Conservation (phyloP, 306 rosid species). For the Fragaria iinumae region DNA sequence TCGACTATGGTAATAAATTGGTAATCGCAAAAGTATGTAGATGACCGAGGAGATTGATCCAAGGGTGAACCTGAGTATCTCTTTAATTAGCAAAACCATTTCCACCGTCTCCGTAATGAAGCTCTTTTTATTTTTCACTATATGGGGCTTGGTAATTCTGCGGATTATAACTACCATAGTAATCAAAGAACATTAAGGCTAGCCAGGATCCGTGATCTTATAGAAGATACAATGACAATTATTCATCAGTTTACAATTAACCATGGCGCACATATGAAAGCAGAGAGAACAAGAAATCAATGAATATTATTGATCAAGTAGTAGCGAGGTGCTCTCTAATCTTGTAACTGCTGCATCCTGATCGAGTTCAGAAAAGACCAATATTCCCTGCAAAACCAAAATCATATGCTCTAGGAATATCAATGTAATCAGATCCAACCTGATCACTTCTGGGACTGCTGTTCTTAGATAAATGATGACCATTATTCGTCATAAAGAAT, state of each 20-base stretch:
- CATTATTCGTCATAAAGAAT: constrained; percentile 17
- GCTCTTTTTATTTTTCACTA: background rate
- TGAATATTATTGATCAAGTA: background rate
- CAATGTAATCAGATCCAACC: constrained; percentile 12
- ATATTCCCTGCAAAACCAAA: constrained; percentile 30
- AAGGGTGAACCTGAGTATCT: background rate
- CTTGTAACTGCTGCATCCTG: constrained; percentile 13
- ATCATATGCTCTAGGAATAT: constrained; percentile 31
- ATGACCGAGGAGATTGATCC: no score
- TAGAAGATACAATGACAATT: background rate
- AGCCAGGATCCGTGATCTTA: background rate
- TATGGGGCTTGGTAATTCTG: background rate
- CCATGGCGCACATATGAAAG: background rate
- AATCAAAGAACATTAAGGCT: background rate
- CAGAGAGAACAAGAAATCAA: background rate
- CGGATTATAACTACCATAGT: background rate
- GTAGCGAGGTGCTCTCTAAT: constrained; percentile 14
- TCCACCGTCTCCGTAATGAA: background rate
- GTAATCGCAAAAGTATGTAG: no score
- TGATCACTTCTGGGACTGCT: background rate
- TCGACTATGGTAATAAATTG: no score
- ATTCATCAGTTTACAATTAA: background rate
- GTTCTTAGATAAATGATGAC: background rate
- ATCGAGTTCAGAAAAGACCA: constrained; percentile 32
- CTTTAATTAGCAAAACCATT: background rate